Conservation (phyloP, 768 basidiomycete genomes). For the Pisolithus marmoratus region DNA sequence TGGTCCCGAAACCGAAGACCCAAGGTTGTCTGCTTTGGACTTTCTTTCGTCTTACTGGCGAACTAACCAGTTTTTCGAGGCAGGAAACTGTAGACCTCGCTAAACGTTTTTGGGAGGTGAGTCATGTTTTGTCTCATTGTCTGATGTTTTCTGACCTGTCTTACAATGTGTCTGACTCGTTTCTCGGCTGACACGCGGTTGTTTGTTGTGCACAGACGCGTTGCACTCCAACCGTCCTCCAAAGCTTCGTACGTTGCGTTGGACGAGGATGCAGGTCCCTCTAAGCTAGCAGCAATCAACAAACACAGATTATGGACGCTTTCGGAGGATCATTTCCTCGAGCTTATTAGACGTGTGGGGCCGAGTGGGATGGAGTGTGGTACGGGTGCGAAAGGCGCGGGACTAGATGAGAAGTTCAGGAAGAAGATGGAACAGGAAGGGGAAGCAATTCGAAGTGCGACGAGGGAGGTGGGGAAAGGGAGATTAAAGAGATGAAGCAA, state of each 20-base stretch:
- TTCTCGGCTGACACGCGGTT: background rate
- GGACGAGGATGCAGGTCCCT: conserved; percentile 81
- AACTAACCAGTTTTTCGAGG: conserved; percentile 78
- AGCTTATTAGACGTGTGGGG: conserved; percentile 69
- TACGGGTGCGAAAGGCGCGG: conserved; percentile 25
- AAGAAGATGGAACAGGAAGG: conserved; percentile 81
- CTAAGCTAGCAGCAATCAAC: conserved; percentile 80
- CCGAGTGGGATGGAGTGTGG: conserved; percentile 20
- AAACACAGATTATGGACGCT: conserved; percentile 73
- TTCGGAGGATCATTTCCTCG: conserved; percentile 81
- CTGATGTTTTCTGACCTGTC: background rate
- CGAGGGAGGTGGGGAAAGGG: conserved; percentile 72
- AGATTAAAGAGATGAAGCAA: conserved; percentile 49
- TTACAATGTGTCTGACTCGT: background rate
- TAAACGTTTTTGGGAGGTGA: conserved; percentile 87
- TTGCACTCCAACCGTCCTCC: conserved; percentile 81
- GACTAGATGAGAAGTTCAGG: conserved; percentile 70
- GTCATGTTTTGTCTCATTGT: conserved; percentile 24
- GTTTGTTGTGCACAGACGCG: conserved; percentile 49
- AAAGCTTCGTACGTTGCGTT: conserved; percentile 88
- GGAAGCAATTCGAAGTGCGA: conserved; percentile 64
- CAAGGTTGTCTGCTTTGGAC: conserved; percentile 84
- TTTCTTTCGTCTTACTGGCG: conserved; percentile 90
- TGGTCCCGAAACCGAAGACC: conserved; percentile 59
- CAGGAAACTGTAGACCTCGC: conserved; percentile 85